Evolutionary conservation across 2,329 filamentous ascomycete species (phyloP), one percentile per base, ranked within the genome.

Genomic region (Nannizziopsis arthrosporioides): DNA sequence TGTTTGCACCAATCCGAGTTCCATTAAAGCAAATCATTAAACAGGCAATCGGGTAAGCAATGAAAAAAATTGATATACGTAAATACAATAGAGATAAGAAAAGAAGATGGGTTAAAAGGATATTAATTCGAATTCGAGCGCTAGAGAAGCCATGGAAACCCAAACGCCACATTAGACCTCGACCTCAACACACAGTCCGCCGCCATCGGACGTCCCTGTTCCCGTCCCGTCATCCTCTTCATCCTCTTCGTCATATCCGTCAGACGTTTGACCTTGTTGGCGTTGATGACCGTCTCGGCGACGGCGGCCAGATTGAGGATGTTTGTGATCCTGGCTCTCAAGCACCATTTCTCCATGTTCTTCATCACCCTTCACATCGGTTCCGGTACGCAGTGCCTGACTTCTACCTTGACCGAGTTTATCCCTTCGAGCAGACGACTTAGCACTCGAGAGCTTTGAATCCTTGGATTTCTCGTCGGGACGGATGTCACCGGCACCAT

Each of bases 161-260:
- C 10, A 8, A 44, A n/a, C 27, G 14, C 34, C 18, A 18, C 12
- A 37, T 38, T 50, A 54, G 44, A 55, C 52, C 42, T 54, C 56
- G 39, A 52, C 53, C 35, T 56, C 57, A 45, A 54, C 50, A 31
- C 51, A 49, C 43, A 56, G 47, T 3, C 53, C 50, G 5, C 49
- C 52, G 7, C 52, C 50, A 10, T 53, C 52, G 12, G 50, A 51
- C 10, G 51, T 54, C 18, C 50, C 52, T 10, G 52, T 54, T n/a
- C 54, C 54, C 15, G 47, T 48, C 11, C 32, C 54, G 11, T 51
- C 51, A 18, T 52, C 54, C 17, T 49, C 48, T 38, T 52, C 43
- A 32, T 47, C 52, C 14, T 54, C 52, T 12, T 41, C 50, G 45
- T 54, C 50, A 44, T 55, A 54, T 30, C 44, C 51, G 37, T 49